Evolutionary conservation across 139 green algal genomes (phyloP).

Genomic region (Pleodorina starrii): DNA sequence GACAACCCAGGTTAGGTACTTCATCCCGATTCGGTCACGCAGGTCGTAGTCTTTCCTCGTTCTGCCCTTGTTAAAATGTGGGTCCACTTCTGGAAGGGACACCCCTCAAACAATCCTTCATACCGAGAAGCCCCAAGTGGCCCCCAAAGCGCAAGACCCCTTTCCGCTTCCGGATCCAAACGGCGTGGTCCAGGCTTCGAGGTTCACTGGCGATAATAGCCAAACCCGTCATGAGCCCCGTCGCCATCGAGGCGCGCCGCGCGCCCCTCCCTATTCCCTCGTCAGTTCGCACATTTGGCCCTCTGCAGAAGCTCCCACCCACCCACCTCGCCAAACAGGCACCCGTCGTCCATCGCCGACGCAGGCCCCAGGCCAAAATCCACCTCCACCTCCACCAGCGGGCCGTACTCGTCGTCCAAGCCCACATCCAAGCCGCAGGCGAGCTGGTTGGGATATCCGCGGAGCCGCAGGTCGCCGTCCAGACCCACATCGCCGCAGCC

Average conservation of each 20-base stretch:
- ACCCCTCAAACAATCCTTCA: too few species aligned
- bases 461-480: not conserved
- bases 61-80: too few species aligned
- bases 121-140: too few species aligned
- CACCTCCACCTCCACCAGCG: slow-evolving; percentile 35
- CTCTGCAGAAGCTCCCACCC: not conserved
- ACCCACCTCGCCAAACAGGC: slow-evolving; percentile 23
- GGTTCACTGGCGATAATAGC: not conserved
- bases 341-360: not conserved
- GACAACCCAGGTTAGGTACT: too few species aligned
- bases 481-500: not conserved
- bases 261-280: not conserved
- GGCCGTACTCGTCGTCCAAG: not conserved
- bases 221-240: not conserved
- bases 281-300: too few species aligned
- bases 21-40: too few species aligned
- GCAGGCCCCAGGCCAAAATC: slow-evolving; percentile 33
- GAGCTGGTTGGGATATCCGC: not conserved
- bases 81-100: too few species aligned
- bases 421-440: not conserved
- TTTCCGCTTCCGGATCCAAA: not conserved
- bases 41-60: too few species aligned
- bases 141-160: not conserved
- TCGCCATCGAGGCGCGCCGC: not conserved
- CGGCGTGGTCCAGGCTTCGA: not conserved